Evolutionary conservation across 441 rosid genomes (phyloP).

Genomic region (Omphalea diandra): DNA sequence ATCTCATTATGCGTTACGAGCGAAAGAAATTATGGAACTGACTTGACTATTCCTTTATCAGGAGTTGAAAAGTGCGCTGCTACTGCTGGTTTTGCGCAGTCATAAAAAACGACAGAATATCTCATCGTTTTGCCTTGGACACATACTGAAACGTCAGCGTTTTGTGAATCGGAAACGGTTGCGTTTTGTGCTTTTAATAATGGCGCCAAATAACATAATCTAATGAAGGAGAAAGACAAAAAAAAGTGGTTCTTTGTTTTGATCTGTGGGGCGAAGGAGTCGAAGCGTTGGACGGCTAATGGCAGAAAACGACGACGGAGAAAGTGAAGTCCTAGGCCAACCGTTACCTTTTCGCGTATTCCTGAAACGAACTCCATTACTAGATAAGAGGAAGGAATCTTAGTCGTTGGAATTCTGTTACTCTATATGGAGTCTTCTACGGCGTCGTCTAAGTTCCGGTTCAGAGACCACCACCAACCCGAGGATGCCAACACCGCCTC

Average conservation of each 20-base stretch:
- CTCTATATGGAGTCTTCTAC: conserved; percentile 41
- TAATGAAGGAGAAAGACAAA: background rate
- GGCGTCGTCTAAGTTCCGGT: conserved; percentile 41
- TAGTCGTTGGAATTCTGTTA: conserved; percentile 8
- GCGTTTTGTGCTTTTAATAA: background rate
- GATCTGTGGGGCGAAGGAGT: conserved; percentile 27
- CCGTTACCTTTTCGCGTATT: conserved; percentile 8
- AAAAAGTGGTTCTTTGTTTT: background rate
- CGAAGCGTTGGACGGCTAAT: conserved; percentile 31
- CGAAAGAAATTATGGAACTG: background rate
- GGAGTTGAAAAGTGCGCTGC: background rate
- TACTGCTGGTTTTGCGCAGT: background rate
- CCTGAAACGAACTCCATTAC: conserved; percentile 12
- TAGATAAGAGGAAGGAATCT: conserved; percentile 3
- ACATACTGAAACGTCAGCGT: background rate
- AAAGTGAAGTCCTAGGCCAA: conserved; percentile 27
- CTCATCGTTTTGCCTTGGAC: background rate
- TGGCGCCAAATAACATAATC: conserved; percentile 15
- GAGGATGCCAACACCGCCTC: conserved; percentile 37
- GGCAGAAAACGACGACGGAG: conserved; percentile 37
- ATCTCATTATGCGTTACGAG: conserved; percentile 11
- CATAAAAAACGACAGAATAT: conserved; percentile 8
- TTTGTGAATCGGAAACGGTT: background rate
- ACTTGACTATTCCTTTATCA: conserved; percentile 9
- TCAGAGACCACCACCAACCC: conserved; percentile 45